These are phyloP conservation scores for Trametes villosa DNA, from an alignment of 768 basidiomycete species.

Conservation along the genomic window DNA sequence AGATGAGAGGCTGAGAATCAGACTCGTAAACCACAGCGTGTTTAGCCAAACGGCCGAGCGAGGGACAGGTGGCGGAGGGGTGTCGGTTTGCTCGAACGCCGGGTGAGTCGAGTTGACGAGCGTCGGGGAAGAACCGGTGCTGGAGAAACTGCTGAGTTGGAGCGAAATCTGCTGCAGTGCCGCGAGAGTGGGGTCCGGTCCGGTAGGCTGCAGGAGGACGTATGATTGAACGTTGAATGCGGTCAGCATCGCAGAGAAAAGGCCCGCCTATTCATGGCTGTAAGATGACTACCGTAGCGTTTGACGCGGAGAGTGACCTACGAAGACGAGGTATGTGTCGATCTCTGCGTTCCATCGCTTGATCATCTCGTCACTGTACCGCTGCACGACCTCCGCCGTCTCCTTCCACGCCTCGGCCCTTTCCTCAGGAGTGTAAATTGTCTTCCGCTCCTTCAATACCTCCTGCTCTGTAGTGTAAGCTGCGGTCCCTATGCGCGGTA, in stretches of 20 bases:
- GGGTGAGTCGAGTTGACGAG: conserved; percentile 19
- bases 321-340: too few species aligned
- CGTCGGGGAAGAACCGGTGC: not conserved
- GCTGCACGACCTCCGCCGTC: not conserved
- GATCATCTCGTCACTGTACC: too few species aligned
- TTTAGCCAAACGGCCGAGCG: not conserved
- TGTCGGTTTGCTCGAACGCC: not conserved
- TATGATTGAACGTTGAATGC: conserved; percentile 32
- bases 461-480: too few species aligned
- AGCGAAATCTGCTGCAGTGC: conserved; percentile 14
- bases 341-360: too few species aligned
- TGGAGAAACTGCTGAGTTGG: conserved; percentile 14
- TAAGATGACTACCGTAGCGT: not conserved
- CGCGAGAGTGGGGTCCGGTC: not conserved
- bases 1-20: not conserved
- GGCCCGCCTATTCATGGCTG: conserved; percentile 26
- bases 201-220: conserved; percentile 23
- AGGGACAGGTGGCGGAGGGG: not conserved
- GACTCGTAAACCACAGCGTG: conserved; percentile 12
- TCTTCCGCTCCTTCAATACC: too few species aligned
- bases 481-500: too few species aligned
- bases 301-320: too few species aligned
- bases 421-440: conserved; percentile 46
- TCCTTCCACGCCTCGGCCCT: not conserved
- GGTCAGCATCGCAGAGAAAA: conserved; percentile 32